A percentile compares a stretch with the other conserved stretches of the same genome.
Conservation (phyloP, 1,284 basidiomycete species). For the Ustilago bromivora region DNA sequence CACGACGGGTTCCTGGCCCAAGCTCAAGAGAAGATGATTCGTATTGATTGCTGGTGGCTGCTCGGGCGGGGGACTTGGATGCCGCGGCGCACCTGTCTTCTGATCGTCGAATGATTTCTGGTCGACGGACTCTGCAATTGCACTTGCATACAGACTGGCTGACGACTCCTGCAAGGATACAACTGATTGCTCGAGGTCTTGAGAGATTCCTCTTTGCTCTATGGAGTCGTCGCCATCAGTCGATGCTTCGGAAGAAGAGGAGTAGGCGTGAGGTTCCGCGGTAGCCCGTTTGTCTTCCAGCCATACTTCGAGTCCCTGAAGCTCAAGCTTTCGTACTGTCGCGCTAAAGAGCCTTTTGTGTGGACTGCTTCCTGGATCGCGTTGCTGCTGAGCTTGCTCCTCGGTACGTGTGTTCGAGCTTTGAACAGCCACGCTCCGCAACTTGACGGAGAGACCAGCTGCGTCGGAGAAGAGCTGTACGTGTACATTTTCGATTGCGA, state of each 20-base stretch:
- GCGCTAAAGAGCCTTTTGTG: conserved; percentile 24
- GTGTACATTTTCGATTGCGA: conserved; percentile 32
- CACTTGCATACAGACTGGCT: conserved; percentile 48
- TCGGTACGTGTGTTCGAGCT: conserved; percentile 40
- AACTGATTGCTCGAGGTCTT: conserved; percentile 15
- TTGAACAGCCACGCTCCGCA: conserved; percentile 20
- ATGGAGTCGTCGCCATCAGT: neutral
- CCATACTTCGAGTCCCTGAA: conserved; percentile 28
- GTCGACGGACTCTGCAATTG: conserved; percentile 23
- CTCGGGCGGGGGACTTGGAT: neutral
- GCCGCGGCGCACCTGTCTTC: neutral
- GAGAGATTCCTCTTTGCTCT: neutral
- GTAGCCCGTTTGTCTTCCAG: conserved; percentile 18
- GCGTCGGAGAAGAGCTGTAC: conserved; percentile 28
- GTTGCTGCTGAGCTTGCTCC: neutral
- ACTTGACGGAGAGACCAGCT: conserved; percentile 29
- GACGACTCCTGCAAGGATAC: conserved; percentile 33
- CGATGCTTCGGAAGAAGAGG: conserved; percentile 33
- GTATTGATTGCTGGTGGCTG: neutral
- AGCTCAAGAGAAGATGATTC: conserved; percentile 26
- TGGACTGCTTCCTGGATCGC: neutral
- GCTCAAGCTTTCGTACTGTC: conserved; percentile 25
- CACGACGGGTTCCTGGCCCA: conserved; percentile 26
- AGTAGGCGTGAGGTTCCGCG: neutral
- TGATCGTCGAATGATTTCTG: conserved; percentile 1